Conservation (phyloP, 345 rosid genomes). For the Eucalyptus brandiana region DNA sequence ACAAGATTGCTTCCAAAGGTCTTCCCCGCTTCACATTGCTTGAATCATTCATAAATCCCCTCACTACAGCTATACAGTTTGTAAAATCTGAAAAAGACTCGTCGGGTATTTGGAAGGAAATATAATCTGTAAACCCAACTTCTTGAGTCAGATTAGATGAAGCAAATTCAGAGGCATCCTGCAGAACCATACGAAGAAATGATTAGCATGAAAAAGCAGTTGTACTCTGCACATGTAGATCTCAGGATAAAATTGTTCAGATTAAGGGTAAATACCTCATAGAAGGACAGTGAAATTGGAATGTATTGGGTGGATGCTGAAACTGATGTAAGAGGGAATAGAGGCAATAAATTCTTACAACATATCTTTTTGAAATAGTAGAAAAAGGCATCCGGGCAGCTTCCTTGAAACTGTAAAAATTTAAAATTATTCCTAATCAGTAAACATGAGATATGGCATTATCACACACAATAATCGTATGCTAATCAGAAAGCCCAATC, state of each 20-base stretch:
- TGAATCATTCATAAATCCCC: neutral
- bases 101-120: neutral
- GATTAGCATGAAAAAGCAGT: neutral
- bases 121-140: neutral
- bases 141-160: neutral
- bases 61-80: neutral
- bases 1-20: neutral
- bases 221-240: neutral
- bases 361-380: conserved; percentile 61
- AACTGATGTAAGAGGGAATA: conserved; percentile 28
- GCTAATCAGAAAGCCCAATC: neutral
- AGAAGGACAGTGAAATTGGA: conserved; percentile 74
- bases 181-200: neutral
- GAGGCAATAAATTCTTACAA: conserved; percentile 26
- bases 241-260: neutral
- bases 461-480: neutral
- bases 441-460: neutral
- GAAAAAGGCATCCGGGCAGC: conserved; percentile 74
- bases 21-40: neutral
- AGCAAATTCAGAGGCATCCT: neutral
- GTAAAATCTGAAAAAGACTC: neutral
- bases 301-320: conserved; percentile 17
- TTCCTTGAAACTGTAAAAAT: conserved; percentile 57
- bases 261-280: conserved; percentile 30
- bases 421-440: neutral